Base-by-base conservation (phyloP, 2,329 filamentous ascomycete species). In the Gnomoniopsis smithogilvyi region DNA sequence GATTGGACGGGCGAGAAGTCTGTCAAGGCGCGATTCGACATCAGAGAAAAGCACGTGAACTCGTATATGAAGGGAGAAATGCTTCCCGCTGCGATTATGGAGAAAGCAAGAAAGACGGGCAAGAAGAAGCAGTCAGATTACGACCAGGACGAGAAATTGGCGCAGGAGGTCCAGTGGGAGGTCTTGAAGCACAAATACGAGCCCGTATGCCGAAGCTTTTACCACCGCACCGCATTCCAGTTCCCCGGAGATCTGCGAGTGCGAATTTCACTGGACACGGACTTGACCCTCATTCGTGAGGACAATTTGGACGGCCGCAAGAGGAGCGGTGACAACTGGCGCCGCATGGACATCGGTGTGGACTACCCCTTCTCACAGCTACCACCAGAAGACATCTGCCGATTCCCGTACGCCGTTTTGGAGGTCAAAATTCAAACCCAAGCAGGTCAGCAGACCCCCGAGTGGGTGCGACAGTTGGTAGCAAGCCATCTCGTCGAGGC, bases 1-100 rank as follows among this genome's bases (percentile, higher is more conserved):
- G 95, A 99, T 73, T 99, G 95, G 95, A 99, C 95, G 0, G 95
- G 95, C 60, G 95, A 99, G 73, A 96, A 98, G 77, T 98, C 94
- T 1, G 95, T 99, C 76, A 99, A 99, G 78, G 94, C 95, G 47
- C 90, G 95, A 47, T 99, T 99, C 70, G 83, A 90, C 10, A 81
- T 95, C 64, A 98, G 99, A 78, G 95, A 99, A 78, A 99, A 99
- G 82, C 91, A 97, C 63, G 89, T 99, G 69, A 98, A 98, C 70
- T 83, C 91, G 15, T 99, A 93, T 72, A 79, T 99, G 74, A 82
- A 82, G 53, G 95, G 95, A 56, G 87, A 92, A 67, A 82, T 96
- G 69, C 91, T 92, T 2, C 93, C 95, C 0, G 86, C 89, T 41
- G 87, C 91, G 61, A 85, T 96, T n/a, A 98, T 99, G 63, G 94